These are phyloP conservation scores for Karstenula rhodostoma DNA, from an alignment of 2,329 filamentous ascomycete species.

Conservation along the genomic window DNA sequence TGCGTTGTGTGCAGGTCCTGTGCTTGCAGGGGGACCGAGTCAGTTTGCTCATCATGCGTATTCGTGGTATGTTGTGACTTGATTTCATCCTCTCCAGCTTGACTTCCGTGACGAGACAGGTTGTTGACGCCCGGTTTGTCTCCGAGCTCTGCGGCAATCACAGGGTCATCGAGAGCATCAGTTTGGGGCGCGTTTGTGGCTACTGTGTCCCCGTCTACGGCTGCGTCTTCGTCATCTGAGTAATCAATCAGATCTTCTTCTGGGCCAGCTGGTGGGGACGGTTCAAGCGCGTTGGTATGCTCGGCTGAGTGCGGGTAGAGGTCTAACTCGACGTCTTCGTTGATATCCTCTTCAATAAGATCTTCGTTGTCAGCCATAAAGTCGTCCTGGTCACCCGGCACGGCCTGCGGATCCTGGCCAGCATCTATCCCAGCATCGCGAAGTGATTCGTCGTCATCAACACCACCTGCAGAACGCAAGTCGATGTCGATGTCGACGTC, in stretches of 20 bases:
- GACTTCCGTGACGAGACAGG: neutral
- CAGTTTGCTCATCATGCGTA: neutral
- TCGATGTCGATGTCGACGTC: conserved; percentile 64
- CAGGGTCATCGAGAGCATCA: conserved; percentile 8
- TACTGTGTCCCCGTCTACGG: neutral
- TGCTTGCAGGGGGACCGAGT: neutral
- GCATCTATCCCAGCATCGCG: conserved; percentile 56
- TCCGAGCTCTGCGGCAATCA: conserved; percentile 12
- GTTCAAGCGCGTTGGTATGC: conserved; percentile 5
- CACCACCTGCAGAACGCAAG: conserved; percentile 26
- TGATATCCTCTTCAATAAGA: conserved; percentile 38
- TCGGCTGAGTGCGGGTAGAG: conserved; percentile 17
- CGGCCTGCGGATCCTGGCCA: conserved; percentile 29
- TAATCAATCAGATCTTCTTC: conserved; percentile 47
- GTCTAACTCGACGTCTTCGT: conserved; percentile 18
- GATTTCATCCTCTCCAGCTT: neutral
- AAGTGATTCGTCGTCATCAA: conserved; percentile 60
- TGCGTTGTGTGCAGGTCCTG: neutral
- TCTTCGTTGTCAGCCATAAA: conserved; percentile 49
- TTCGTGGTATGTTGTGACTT: neutral
- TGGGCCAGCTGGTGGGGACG: conserved; percentile 18
- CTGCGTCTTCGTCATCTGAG: conserved; percentile 42
- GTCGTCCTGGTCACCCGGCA: conserved; percentile 40
- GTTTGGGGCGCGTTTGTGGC: conserved; percentile 8
- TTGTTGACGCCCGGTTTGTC: neutral